Evolutionary conservation across 116 monocot genomes (phyloP), one percentile per base, ranked within the genome.

Genomic region (Thalassia testudinum): DNA sequence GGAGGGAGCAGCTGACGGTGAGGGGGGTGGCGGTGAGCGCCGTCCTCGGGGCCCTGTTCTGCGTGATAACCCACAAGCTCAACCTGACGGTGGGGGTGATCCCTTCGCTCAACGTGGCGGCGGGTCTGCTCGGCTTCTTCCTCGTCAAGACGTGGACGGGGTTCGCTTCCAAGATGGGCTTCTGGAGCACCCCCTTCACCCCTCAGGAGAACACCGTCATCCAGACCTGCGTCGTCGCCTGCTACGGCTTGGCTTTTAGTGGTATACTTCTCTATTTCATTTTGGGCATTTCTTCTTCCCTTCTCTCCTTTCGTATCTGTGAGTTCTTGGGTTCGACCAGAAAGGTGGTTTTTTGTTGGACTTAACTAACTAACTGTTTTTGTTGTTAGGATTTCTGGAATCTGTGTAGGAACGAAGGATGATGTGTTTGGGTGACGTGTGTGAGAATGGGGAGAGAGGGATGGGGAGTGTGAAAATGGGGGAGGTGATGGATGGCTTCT

Each of bases 181-280:
- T 87, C 47, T 50, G 54, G 50, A 48, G 65, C 21, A 52, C 56
- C 34, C 86, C 92, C 7, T 82, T 92, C 57, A 92, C 86, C 16
- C 65, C 61, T 42, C 86, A 92, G 80, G 92, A 92, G 82, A 92
- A 92, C 42, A 92, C 92, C 8, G 86, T 92, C 22, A 86, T 92
- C 22, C 92, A 92, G 77, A 92, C 92, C 14, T 92, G 92, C 43
- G 92, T 92, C n/a, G 91, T 92, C 16, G 91, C 91, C 20, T 92
- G 91, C 75, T 92, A 92, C 47, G 91, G 91, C 11, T 58, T 92
- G 59, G 91, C 86, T 12, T 86, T 79, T 43, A 92, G 91, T 53
- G 91, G 91, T 92, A 72, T 5, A 52, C 43, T 40, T 0, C 19
- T 8, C 13, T 44, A 16, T 8, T 21, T n/a, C n/a, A 3, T 54